Evolutionary conservation across 2,329 filamentous ascomycete species (phyloP), one percentile per base, ranked within the genome.

Genomic region (Metarhizium humberi): DNA sequence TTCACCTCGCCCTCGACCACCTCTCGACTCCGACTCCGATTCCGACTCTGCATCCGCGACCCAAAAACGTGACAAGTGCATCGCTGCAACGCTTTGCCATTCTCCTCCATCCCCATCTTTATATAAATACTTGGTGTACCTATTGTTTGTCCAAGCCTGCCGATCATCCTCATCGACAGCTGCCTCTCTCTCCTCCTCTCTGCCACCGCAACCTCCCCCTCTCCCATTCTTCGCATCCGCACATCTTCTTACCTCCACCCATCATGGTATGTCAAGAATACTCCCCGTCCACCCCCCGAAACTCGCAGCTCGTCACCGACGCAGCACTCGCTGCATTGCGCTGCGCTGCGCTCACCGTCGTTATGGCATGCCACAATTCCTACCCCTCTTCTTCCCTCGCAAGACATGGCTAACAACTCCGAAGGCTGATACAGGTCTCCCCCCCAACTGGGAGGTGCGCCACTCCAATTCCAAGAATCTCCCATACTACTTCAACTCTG

Each of bases 381-480:
- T 30, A 11, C 5, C 20, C 45, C 20, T 4, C 25, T 8, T 16
- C 16, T 29, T 8, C 20, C 2, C 25, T 18, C 20, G 13, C n/a
- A 47, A 34, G n/a, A 30, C 10, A 30, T 2, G n/a, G 25, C 50
- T 40, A 40, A 40, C 38, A 5, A 30, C 30, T 46, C 14, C 42
- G 18, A 20, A 87, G 84, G 75, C 81, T 67, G 87, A 91, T 55
- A 85, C 87, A 63, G 92, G 92, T 70, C 84, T 96, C 60, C 92
- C 92, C 59, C 72, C 84, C 51, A 84, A 85, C 71, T 96, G 92
- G 92, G 94, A 97, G 76, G 90, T 99, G 68, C 90, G 94, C 71
- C 90, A 95, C 76, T 96, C 90, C 72, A 95, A 96, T 78, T 95
- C 90, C 73, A 97, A 96, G 78, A 95, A 95, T 75, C 87, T 97